Percentiles rank a stretch among this genome's conserved stretches.
phyloP scores from a whole-genome alignment of 2,329 filamentous ascomycete genomes.

The Aureobasidium sp. region DNA sequence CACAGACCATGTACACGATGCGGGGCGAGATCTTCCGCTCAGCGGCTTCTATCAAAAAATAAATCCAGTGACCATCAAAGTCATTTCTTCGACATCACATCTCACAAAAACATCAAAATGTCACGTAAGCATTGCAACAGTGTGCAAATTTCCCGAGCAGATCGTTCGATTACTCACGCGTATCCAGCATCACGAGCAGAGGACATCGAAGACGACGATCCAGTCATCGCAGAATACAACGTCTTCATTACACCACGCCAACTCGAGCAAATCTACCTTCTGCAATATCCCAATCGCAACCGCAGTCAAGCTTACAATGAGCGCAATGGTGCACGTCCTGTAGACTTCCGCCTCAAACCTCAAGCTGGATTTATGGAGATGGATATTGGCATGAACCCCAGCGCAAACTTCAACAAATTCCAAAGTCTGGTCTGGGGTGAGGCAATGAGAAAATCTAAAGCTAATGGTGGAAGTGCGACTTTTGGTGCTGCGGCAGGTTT shows the following conservation, averaged over 20 bases:
- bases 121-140: constrained; percentile 17
- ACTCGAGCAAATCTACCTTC: constrained; percentile 53
- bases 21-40: not conserved
- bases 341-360: constrained; percentile 75
- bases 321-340: constrained; percentile 50
- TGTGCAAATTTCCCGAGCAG: rapidly evolving
- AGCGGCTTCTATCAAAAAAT: constrained; percentile 13
- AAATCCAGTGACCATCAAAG: constrained; percentile 12
- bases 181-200: constrained; percentile 1
- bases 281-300: constrained; percentile 81
- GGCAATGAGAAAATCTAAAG: constrained; percentile 52
- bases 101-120: constrained; percentile 18
- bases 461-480: constrained; percentile 31
- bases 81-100: not conserved
- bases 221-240: constrained; percentile 57
- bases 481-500: constrained; percentile 44
- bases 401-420: constrained; percentile 69
- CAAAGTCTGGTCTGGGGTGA: constrained; percentile 81
- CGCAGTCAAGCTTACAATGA: constrained; percentile 58
- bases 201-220: constrained; percentile 34
- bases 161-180: not conserved
- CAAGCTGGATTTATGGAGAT: constrained; percentile 79
- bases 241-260: constrained; percentile 79
- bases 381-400: constrained; percentile 75
- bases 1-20: not conserved